Conservation (phyloP, 768 basidiomycete genomes). For the Amanita rubescens region DNA sequence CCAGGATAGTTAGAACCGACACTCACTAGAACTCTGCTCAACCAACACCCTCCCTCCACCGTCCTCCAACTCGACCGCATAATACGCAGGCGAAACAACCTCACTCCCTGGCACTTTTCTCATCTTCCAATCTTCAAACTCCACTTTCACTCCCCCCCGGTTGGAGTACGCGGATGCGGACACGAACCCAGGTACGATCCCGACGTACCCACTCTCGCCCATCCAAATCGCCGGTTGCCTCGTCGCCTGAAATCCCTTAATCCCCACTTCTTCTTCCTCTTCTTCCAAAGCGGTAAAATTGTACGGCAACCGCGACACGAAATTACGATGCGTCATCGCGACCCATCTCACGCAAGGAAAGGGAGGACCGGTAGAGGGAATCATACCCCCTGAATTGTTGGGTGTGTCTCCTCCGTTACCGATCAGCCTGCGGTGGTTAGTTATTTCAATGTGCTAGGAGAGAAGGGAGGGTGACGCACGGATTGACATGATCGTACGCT, state of each 20-base stretch:
- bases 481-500: conserved; percentile 7
- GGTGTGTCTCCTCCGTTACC: conserved; percentile 69
- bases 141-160: conserved; percentile 31
- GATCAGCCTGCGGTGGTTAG: conserved; percentile 34
- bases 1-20: neutral
- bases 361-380: conserved; percentile 67
- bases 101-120: conserved; percentile 45
- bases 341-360: conserved; percentile 88
- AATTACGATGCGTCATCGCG: conserved; percentile 71
- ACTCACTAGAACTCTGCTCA: conserved; percentile 59
- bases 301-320: conserved; percentile 66
- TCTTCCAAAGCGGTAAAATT: conserved; percentile 43
- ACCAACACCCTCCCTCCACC: conserved; percentile 39
- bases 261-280: no score
- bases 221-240: conserved; percentile 89
- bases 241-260: conserved; percentile 75
- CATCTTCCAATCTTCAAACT: conserved; percentile 56
- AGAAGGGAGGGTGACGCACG: neutral
- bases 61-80: conserved; percentile 50
- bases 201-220: conserved; percentile 66
- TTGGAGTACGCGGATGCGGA: no score
- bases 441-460: neutral
- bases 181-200: conserved; percentile 52
- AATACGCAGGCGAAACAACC: conserved; percentile 45
- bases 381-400: conserved; percentile 70